Percentiles rank a stretch among this genome's conserved stretches.
Evolutionary conservation across 2,329 filamentous ascomycete genomes (phyloP).

Genomic region (Ophiostoma sp.): DNA sequence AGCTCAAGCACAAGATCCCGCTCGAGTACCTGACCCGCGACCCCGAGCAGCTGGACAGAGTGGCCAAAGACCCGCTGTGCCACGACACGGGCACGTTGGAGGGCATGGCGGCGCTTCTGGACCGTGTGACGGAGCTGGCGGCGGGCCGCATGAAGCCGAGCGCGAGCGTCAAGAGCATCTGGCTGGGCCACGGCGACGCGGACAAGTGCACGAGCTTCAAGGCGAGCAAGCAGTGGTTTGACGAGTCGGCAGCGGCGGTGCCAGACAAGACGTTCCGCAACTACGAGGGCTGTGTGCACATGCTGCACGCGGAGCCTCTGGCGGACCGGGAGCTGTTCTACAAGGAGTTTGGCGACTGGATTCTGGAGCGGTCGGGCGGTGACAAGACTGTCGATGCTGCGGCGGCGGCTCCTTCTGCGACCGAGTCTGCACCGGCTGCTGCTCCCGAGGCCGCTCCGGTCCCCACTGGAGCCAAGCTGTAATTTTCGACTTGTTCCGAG

Average conservation of each 20-base stretch:
- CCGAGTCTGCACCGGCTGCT: slow-evolving; percentile 10
- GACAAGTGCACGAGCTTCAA: slow-evolving; percentile 65
- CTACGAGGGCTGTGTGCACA: slow-evolving; percentile 76
- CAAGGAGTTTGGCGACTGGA: slow-evolving; percentile 61
- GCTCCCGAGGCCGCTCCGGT: background rate
- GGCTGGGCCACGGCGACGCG: slow-evolving; percentile 69
- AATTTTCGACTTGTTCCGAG: background rate
- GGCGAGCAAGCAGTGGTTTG: slow-evolving; percentile 60
- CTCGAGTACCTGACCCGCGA: slow-evolving; percentile 63
- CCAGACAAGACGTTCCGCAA: slow-evolving; percentile 65
- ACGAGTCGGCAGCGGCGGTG: slow-evolving; percentile 45
- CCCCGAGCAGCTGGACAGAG: slow-evolving; percentile 53
- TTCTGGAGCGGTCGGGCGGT: slow-evolving; percentile 45
- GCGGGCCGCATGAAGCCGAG: slow-evolving; percentile 50
- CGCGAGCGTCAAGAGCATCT: slow-evolving; percentile 56
- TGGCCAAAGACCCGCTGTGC: slow-evolving; percentile 63
- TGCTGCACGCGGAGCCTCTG: slow-evolving; percentile 55
- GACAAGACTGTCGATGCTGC: background rate
- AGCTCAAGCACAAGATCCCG: slow-evolving; percentile 62
- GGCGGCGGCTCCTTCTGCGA: background rate
- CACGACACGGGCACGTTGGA: slow-evolving; percentile 82
- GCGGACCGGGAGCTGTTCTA: slow-evolving; percentile 48
- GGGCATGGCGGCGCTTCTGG: slow-evolving; percentile 69
- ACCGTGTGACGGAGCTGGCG: slow-evolving; percentile 60
- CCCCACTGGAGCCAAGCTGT: slow-evolving; percentile 18